These are phyloP conservation scores for Vaccinium corymbosum DNA, from an alignment of 148 eudicot species.

Conservation along the genomic window DNA sequence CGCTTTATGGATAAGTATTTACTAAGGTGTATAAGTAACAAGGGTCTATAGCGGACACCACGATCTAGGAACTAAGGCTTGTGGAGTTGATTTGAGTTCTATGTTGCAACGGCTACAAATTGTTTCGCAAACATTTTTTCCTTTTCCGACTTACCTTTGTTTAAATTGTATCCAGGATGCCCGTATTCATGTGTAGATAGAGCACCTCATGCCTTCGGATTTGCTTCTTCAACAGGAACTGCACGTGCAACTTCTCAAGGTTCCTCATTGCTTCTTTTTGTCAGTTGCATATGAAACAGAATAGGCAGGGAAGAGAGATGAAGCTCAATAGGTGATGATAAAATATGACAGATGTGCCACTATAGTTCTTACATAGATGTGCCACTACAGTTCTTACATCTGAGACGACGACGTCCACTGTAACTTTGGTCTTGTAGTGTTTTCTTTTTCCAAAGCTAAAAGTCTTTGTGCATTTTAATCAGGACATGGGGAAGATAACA, in stretches of 20 bases:
- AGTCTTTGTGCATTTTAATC: not conserved
- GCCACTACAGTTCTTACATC: not conserved
- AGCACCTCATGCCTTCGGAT: constrained; percentile 79
- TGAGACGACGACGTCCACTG: not conserved
- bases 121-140: not conserved
- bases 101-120: not conserved
- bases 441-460: not conserved
- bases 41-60: not conserved
- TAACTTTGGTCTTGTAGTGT: not conserved
- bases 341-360: not conserved
- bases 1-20: not conserved
- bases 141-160: not conserved
- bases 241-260: constrained; percentile 85
- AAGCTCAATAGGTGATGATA: not conserved
- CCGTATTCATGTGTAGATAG: constrained; percentile 85
- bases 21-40: not conserved
- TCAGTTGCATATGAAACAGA: not conserved
- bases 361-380: not conserved
- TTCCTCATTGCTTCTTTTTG: constrained; percentile 18
- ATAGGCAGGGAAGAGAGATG: not conserved
- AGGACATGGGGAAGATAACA: constrained; percentile 69
- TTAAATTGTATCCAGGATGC: constrained; percentile 52
- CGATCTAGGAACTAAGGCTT: not conserved
- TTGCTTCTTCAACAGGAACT: constrained; percentile 59
- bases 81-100: not conserved